Base-by-base conservation (phyloP, 768 basidiomycete genomes). In the Pluteus cervinus region DNA sequence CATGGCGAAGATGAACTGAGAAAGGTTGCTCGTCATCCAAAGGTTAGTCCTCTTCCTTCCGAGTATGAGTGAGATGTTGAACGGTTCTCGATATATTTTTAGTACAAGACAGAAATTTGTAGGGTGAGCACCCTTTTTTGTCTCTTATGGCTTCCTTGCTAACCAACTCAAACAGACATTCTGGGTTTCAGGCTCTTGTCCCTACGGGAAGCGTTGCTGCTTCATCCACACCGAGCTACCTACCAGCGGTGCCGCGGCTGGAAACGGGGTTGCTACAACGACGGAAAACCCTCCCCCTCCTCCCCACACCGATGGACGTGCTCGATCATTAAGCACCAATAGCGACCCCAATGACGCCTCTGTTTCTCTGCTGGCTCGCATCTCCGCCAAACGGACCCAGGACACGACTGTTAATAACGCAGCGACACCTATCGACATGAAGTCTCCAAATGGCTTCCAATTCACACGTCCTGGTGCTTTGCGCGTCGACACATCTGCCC, bases 101-200 rank as follows among this genome's bases (percentile, higher is more conserved):
- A 86, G 87, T 92, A 92, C 62, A 93, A 93, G 62, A 92, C 90
- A 7, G 89, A 93, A 60, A 89, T 92, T 47, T 93, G 89, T 58
- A 79, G 88, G 66, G 86, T 89, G 51, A 46, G 79, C 61, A 28
- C 5, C 16, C 34, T 42, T 40, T 32, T 34, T 45, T 23, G 24
- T 17, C 35, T 21, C 15, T 21, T 31, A 36, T 53, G n/a, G n/a
- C n/a, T n/a, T n/a, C n/a, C n/a, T n/a, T n/a, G n/a, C n/a, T n/a
- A n/a, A n/a, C n/a, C n/a, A n/a, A n/a, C n/a, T n/a, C n/a, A n/a
- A n/a, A n/a, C n/a, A 89, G 81, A 92, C 89, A 6, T 92, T 92
- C 69, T 92, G 89, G 86, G 83, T 91, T 9, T 90, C 88, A 32
- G 89, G 89, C 18, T 88, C 89, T 12, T 92, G 89, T 54, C 89